Evolutionary conservation across 495 filamentous ascomycete species (phyloP), one percentile per base, ranked within the genome.

Genomic region (Xylona heveae): DNA sequence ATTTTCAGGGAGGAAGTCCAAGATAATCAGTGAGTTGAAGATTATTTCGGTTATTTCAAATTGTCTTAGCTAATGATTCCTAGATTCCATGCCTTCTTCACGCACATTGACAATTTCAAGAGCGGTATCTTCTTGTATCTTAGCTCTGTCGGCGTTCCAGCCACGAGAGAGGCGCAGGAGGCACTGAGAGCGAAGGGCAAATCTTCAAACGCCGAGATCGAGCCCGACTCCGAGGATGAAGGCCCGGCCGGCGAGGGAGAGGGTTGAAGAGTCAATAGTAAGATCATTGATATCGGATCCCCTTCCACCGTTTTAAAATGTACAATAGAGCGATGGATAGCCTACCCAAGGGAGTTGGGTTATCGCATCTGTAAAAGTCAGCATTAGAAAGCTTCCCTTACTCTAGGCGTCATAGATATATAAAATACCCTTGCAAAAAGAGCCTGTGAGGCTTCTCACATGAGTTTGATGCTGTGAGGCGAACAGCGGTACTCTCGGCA

Each of bases 1-100:
- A 91, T 95, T 37, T 95, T 84, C 54, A 65, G 75, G 21, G 71
- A 88, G 41, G 88, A 95, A 52, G 74, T 84, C 49, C 62, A 75
- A 44, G 64, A 71, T 35, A 68, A 78, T 40, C 57, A 64, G 75
- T 84, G 58, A 55, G 74, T 66, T 28, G 22, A 15, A 2, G 5
- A 12, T 7, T 10, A 9, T 24, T 3, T 9, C 21, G 6, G 6
- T 35, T 27, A 16, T 34, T 28, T 10, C 24, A 25, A 16, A 28
- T 26, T 37, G 19, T 40, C 30, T 31, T 18, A 28, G 30, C 16
- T 36, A 20, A 13, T 22, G 28, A 35, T 16, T 14, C 22, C 10
- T 38, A 17, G 76, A 17, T 91, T 83, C 49, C 65, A 75, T 44
- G 53, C 59, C 9, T 83, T 91, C 59, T 88, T 84, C 59, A 69